Percentiles rank a stretch among this genome's conserved stretches.
Conservation (phyloP, 192 early-diverging fungal species). For the Coemansia furcata region DNA sequence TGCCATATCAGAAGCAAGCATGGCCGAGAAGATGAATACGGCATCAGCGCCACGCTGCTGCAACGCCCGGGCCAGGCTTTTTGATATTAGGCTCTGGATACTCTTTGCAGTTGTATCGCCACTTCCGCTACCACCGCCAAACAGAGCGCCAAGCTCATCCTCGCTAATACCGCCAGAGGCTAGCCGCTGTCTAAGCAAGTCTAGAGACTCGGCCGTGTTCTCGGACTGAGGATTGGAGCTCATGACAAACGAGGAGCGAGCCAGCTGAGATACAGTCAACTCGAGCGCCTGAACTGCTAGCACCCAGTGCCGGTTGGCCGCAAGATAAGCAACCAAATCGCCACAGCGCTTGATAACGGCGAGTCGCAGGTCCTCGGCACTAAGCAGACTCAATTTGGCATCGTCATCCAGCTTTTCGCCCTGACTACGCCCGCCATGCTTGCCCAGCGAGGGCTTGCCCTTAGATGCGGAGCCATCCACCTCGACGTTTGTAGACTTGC, state of each 20-base stretch:
- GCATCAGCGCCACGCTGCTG: constrained; percentile 42
- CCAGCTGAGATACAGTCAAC: constrained; percentile 29
- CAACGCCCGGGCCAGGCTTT: constrained; percentile 33
- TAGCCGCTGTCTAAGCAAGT: constrained; percentile 20
- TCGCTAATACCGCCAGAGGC: constrained; percentile 24
- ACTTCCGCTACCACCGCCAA: constrained; percentile 1
- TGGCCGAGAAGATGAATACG: constrained; percentile 39
- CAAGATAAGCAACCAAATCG: constrained; percentile 23
- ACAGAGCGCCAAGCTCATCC: constrained; percentile 19
- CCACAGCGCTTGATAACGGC: constrained; percentile 24
- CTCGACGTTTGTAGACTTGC: neutral
- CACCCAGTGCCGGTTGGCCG: constrained; percentile 39
- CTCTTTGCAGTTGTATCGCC: neutral
- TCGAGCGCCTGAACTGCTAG: constrained; percentile 36
- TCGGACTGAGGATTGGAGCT: neutral
- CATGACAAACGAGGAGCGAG: constrained; percentile 30
- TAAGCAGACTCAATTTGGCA: neutral
- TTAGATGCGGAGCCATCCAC: constrained; percentile 9
- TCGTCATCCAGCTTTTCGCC: constrained; percentile 5
- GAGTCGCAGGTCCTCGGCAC: constrained; percentile 17
- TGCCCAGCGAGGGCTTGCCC: neutral
- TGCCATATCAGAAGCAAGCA: constrained; percentile 23
- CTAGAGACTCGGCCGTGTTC: constrained; percentile 6
- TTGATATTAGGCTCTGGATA: constrained; percentile 5
- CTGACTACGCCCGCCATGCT: neutral